Base-by-base conservation (phyloP, 2,329 filamentous ascomycete genomes). In the Colletotrichum aenigma region DNA sequence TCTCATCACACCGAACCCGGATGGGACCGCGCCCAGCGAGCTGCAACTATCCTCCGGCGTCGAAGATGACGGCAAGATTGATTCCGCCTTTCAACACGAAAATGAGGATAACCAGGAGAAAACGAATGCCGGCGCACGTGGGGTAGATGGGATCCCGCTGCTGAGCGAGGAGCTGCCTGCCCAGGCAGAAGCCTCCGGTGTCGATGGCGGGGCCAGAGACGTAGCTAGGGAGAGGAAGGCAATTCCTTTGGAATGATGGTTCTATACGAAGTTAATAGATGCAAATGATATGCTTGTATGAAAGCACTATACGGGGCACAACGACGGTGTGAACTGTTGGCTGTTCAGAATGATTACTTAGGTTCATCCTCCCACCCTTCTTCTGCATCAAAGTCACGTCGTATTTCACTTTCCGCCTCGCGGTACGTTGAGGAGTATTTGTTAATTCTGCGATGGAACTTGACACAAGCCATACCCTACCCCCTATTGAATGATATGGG, bases 111-210 rank as follows among this genome's bases (percentile, higher is more conserved):
- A 76, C 4, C 77, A 70, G 21, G 78, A 79, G 62, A 70, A 78
- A 16, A 77, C 81, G 8, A 82, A 84, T 48, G 81, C 81, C 16
- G 80, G 77, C 12, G 80, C 74, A 28, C 28, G 52, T 7, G 60
- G 62, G 6, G 81, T 93, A 3, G 91, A 93, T 76, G 85, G 87
- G 21, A 93, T 93, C 62, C 91, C 91, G 4, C 81, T 93, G 34
- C 83, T 93, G 18, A 87, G 84, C 38, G 89, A 90, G 18, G 88
- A 91, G 69, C 80, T 81, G 56, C 79, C 79, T 13, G 79, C 78
- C 8, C 80, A 80, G 4, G 80, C 78, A 16, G 82, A 55, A n/a
- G 65, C 85, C 7, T 88, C 86, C 2, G 86, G 87, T 4, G 78
- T 88, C 43, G 89, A 91, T 69, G 83, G 82, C 1, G 83, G 85